These are phyloP conservation scores for Juglanconis juglandina DNA, from an alignment of 2,329 filamentous ascomycete genomes.

Conservation along the genomic window DNA sequence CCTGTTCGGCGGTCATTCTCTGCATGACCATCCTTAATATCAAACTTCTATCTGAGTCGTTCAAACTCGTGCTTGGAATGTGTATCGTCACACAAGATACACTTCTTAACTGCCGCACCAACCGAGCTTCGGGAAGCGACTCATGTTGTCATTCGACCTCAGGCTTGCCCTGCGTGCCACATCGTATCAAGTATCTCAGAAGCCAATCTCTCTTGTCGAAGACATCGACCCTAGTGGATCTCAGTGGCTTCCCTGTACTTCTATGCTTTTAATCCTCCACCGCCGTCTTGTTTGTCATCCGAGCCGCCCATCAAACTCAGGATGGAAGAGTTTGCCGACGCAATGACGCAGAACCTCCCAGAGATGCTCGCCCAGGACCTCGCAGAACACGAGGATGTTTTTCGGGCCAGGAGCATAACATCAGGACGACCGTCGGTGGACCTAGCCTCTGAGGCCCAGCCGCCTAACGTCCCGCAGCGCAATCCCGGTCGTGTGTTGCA, in stretches of 20 bases:
- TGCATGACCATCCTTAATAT: constrained; percentile 6
- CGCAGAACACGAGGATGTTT: constrained; percentile 45
- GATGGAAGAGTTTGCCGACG: constrained; percentile 3
- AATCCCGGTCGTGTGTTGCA: constrained; percentile 7
- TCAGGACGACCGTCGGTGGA: constrained; percentile 43
- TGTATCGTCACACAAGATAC: constrained; percentile 9
- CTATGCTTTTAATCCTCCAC: neutral
- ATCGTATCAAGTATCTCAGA: neutral
- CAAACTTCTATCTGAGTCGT: constrained; percentile 13
- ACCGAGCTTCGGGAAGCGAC: constrained; percentile 4
- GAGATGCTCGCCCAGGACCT: constrained; percentile 55
- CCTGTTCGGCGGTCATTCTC: constrained; percentile 2
- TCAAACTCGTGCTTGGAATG: neutral
- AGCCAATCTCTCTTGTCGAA: neutral
- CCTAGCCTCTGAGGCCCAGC: constrained; percentile 24
- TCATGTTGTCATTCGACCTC: constrained; percentile 9
- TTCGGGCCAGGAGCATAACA: constrained; percentile 50
- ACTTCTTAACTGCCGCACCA: constrained; percentile 9
- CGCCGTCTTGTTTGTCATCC: constrained; percentile 4
- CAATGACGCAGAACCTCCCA: constrained; percentile 46
- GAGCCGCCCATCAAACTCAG: neutral
- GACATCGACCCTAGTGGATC: constrained; percentile 3
- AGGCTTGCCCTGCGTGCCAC: constrained; percentile 9
- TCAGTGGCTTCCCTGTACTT: constrained; percentile 2
- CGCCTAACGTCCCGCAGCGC: constrained; percentile 13